A percentile compares a stretch with the other conserved stretches of the same genome.
phyloP scores from a whole-genome alignment of 129 eudicot genomes.

The Rutidosis leptorrhynchoides region DNA sequence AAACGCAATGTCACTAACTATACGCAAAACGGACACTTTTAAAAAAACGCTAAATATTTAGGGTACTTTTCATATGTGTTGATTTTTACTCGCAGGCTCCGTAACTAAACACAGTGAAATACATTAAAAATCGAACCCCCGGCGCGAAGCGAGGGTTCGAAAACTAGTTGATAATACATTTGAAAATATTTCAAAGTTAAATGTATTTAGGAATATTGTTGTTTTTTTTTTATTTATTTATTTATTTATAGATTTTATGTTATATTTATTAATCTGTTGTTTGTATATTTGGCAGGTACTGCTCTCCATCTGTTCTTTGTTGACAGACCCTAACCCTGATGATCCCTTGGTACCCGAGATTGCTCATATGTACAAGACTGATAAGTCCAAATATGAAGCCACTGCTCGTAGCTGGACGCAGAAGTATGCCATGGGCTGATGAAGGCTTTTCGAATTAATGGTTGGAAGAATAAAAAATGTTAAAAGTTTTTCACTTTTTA shows the following conservation, averaged over 20 bases:
- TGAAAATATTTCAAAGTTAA: neutral
- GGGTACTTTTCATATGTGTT: too few relatives aligned
- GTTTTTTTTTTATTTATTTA: too few relatives aligned
- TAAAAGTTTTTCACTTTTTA: conserved; percentile 20
- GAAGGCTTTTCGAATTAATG: neutral
- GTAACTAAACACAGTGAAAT: too few relatives aligned
- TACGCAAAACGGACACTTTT: too few relatives aligned
- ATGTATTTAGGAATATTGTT: neutral
- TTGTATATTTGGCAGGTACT: conserved; percentile 44
- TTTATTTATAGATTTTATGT: too few relatives aligned
- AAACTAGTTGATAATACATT: too few relatives aligned
- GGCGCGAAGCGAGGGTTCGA: too few relatives aligned
- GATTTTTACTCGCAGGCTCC: too few relatives aligned
- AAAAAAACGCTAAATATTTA: too few relatives aligned
- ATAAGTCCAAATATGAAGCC: conserved; percentile 61
- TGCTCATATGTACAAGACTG: conserved; percentile 82
- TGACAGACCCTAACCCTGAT: conserved; percentile 80
- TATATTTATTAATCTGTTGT: neutral
- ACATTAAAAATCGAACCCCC: too few relatives aligned
- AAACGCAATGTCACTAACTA: too few relatives aligned
- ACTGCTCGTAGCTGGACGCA: conserved; percentile 92
- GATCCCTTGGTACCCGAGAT: conserved; percentile 77
- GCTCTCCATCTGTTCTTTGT: conserved; percentile 62
- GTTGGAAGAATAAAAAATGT: conserved; percentile 35
- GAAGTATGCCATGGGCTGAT: conserved; percentile 73